Evolutionary conservation across 306 rosid genomes (phyloP).

Genomic region (Phaseolus lunatus): DNA sequence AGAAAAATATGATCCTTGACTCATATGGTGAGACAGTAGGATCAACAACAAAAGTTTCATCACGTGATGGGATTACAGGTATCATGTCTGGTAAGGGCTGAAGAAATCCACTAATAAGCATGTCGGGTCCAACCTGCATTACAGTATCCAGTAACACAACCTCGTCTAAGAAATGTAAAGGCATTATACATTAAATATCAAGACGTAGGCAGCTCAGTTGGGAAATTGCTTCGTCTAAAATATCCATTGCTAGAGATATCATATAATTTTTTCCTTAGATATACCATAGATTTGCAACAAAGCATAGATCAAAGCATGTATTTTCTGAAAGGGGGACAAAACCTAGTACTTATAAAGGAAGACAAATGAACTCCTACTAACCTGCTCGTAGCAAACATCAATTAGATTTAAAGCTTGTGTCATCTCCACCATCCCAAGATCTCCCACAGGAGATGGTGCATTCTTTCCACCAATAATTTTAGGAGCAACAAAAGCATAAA

Average conservation of each 20-base stretch:
- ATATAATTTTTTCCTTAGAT: neutral
- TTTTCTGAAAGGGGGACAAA: neutral
- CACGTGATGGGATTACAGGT: conserved; percentile 80
- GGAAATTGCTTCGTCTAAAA: conserved; percentile 32
- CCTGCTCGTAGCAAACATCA: conserved; percentile 90
- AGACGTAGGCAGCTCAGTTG: conserved; percentile 5
- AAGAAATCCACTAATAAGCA: conserved; percentile 89
- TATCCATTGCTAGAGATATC: conserved; percentile 8
- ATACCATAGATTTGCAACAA: conserved; percentile 10
- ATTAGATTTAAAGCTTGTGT: conserved; percentile 84
- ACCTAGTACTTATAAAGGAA: conserved; percentile 22
- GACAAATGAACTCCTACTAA: conserved; percentile 40
- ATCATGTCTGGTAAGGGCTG: conserved; percentile 79
- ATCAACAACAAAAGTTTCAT: conserved; percentile 82
- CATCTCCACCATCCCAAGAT: conserved; percentile 99
- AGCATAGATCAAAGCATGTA: conserved; percentile 11
- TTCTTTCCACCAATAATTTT: conserved; percentile 91
- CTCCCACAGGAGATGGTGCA: conserved; percentile 96
- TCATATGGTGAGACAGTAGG: conserved; percentile 83
- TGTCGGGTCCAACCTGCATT: conserved; percentile 88
- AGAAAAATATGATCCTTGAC: conserved; percentile 76
- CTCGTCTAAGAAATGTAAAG: conserved; percentile 25
- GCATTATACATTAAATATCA: conserved; percentile 35
- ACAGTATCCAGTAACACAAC: conserved; percentile 39
- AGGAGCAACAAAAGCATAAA: conserved; percentile 93